Evolutionary conservation across 345 rosid species (phyloP), one percentile per base, ranked within the genome.

Genomic region (Punica granatum): DNA sequence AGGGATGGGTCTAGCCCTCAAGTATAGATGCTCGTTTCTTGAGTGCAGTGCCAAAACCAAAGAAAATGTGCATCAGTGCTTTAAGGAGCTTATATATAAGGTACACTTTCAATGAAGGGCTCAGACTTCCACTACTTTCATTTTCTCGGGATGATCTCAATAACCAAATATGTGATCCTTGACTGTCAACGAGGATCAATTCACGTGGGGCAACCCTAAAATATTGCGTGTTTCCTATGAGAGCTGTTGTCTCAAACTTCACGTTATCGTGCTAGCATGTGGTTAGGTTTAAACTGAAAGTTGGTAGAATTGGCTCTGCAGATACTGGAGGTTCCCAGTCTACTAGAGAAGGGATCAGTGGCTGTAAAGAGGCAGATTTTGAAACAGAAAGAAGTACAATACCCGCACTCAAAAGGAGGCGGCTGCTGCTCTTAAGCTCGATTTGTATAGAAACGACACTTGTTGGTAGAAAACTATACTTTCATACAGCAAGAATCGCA

Each of bases 1-100:
- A 78, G 99, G 99, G 33, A 80, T 82, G 80, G 81, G 80, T 73
- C 87, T 94, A 35, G 99, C 97, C 0, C 74, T 63, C 73, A 80
- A 83, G 71, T 90, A 74, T 69, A 89, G 81, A 67, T 94, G 90
- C 72, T 72, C 75, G 28, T 94, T 89, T 82, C 83, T 86, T 42
- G 97, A 94, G 76, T 89, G 97, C 72, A 94, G 97, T 43, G 92
- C 95, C 64, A 89, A 73, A 83, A 86, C 88, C 53, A 66, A 85
- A 70, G 90, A 78, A 81, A 85, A 79, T 42, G 92, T 93, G 60
- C 75, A 76, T 37, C 95, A 79, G 43, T 86, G 92, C 76, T 93
- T 90, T 70, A 86, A 76, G 73, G 92, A 87, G 59, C 88, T 90
- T 69, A 67, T 77, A 51, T 67, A 74, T 54, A 89, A 93, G 97